Conservation (phyloP, 2,329 filamentous ascomycete species). For the Plenodomus lindquistii region DNA sequence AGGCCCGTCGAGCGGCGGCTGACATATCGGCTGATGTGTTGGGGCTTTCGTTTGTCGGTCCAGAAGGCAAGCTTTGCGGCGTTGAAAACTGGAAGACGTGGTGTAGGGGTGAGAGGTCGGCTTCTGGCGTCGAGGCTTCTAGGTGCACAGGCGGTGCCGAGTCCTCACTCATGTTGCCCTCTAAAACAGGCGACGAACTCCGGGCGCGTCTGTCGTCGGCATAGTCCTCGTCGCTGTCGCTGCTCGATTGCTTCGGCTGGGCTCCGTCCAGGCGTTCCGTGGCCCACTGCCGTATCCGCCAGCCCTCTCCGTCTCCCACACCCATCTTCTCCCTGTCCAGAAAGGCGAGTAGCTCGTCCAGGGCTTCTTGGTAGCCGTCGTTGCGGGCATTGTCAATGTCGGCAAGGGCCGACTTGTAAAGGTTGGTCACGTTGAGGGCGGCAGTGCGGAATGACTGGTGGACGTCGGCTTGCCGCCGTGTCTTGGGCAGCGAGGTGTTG, state of each 20-base stretch:
- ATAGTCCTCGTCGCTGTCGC: constrained; percentile 71
- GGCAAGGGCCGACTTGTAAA: constrained; percentile 88
- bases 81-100: constrained; percentile 70
- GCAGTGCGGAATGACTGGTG: constrained; percentile 90
- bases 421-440: constrained; percentile 89
- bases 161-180: constrained; percentile 54
- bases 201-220: constrained; percentile 63
- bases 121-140: constrained; percentile 35
- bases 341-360: constrained; percentile 86
- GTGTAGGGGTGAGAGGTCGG: constrained; percentile 36
- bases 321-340: constrained; percentile 82
- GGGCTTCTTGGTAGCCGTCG: constrained; percentile 89
- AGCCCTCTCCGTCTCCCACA: constrained; percentile 76
- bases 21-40: constrained; percentile 23
- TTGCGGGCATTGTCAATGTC: constrained; percentile 75
- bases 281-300: constrained; percentile 67
- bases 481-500: constrained; percentile 45
- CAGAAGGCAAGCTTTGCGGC: constrained; percentile 60
- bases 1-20: constrained; percentile 37
- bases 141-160: constrained; percentile 47
- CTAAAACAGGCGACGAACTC: constrained; percentile 62
- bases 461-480: constrained; percentile 55
- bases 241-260: constrained; percentile 56
- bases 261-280: constrained; percentile 70
- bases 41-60: constrained; percentile 40